Evolutionary conservation across 768 basidiomycete species (phyloP), one percentile per base, ranked within the genome.

Genomic region (Cubamyces lactineus): DNA sequence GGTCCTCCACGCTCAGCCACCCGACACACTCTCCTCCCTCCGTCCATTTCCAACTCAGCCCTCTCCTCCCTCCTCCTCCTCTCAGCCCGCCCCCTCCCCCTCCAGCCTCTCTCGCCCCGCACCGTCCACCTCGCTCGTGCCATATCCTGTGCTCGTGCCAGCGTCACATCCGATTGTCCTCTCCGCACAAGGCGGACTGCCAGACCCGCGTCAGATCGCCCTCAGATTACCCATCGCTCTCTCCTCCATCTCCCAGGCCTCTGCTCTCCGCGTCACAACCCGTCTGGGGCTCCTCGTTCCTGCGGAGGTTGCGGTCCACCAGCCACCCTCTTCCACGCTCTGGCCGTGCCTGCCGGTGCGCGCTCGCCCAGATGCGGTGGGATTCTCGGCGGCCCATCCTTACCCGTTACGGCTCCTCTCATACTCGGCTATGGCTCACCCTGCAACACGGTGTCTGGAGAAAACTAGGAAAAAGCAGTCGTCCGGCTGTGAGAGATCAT

Each of bases 1-100:
- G 66, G 57, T 45, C 65, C 60, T 54, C 63, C 70, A 64, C 66
- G 63, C 65, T 66, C 66, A 66, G 66, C 69, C 69, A 69, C 68
- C 34, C 34, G 26, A 23, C 40, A 21, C 28, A 42, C 59, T 30
- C 47, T 53, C 40, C 59, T 30, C 47, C 48, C 40, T 39, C 52
- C 5, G 5, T 28, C 54, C 58, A 49, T 61, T 63, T 68, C 67
- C 62, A 57, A 61, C 67, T 63, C 65, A 64, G 65, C 17, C 50
- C 5, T 38, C 49, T 39, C 53, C 57, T 57, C 54, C 53, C 24
- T 61, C 47, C 30, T 34, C n/a, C 60, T 50, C 45, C 62, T 50
- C 43, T 52, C 65, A n/a, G n/a, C 52, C 48, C 57, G 23, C 61
- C 58, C 2, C 54, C 46, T 21, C 28, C 17, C 26, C 28, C 52